These are phyloP conservation scores for Mycena venus DNA, from an alignment of 768 basidiomycete species.

Conservation along the genomic window DNA sequence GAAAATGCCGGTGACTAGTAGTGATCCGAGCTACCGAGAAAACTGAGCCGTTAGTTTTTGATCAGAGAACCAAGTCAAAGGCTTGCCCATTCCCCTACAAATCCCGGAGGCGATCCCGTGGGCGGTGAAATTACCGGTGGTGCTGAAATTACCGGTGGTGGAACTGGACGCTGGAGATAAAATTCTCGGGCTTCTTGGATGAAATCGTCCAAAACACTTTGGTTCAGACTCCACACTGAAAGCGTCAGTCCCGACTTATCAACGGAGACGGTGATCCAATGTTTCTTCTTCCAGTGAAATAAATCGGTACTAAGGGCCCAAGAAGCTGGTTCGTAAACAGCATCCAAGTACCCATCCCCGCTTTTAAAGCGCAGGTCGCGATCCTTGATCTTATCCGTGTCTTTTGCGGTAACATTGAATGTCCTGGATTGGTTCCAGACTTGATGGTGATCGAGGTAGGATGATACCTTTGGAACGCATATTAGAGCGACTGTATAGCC, in stretches of 20 bases:
- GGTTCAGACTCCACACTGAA: conserved; percentile 9
- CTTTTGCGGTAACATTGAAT: conserved; percentile 3
- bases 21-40: not conserved
- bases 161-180: not conserved
- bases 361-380: conserved; percentile 6
- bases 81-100: not conserved
- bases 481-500: not conserved
- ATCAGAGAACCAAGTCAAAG: not conserved
- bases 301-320: not conserved
- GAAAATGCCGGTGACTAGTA: conserved; percentile 1
- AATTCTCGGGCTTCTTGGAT: conserved; percentile 10
- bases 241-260: not conserved
- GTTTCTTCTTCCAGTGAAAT: conserved; percentile 3
- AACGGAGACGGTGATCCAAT: conserved; percentile 12
- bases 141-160: not conserved
- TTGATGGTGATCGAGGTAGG: conserved; percentile 9
- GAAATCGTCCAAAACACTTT: not conserved
- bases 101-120: too few relatives aligned
- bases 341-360: conserved; percentile 19
- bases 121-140: not conserved
- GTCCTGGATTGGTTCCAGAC: not conserved
- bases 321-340: not conserved
- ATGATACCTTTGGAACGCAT: not conserved
- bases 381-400: conserved; percentile 1
- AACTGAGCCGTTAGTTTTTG: not conserved